Evolutionary conservation across 1,284 basidiomycete species (phyloP).

Genomic region (Malassezia globosa): DNA sequence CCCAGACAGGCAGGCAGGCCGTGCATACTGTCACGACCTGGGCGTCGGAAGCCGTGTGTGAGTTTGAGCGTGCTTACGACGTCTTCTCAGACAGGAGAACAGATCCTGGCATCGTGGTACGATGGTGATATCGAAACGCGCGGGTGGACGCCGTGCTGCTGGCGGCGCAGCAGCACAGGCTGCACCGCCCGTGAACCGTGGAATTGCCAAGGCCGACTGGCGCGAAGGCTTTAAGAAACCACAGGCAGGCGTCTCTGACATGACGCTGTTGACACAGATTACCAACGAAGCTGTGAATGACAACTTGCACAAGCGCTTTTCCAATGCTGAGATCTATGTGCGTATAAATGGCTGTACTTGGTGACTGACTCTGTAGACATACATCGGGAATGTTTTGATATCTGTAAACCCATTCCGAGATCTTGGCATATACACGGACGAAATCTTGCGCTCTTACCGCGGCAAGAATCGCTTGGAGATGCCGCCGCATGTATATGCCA

Average conservation of each 20-base stretch:
- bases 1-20: too few species aligned
- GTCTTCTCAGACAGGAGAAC: too few species aligned
- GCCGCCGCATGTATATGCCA: constrained; percentile 92
- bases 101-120: too few species aligned
- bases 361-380: constrained; percentile 57
- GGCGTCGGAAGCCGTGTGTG: too few species aligned
- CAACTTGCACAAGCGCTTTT: constrained; percentile 89
- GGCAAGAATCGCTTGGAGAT: constrained; percentile 98
- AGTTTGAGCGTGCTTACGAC: too few species aligned
- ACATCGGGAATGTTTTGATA: constrained; percentile 92
- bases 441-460: constrained; percentile 71
- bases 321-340: constrained; percentile 83
- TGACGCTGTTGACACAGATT: constrained; percentile 93
- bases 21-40: too few species aligned
- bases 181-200: constrained; percentile 24
- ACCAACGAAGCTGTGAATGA: constrained; percentile 97
- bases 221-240: constrained; percentile 46
- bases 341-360: constrained; percentile 24
- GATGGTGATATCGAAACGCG: constrained; percentile 47
- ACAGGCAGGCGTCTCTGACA: constrained; percentile 83
- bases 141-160: constrained; percentile 33
- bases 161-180: constrained; percentile 24
- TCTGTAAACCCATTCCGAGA: constrained; percentile 97
- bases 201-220: constrained; percentile 47
- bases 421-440: constrained; percentile 77